A percentile compares a stretch with the other conserved stretches of the same genome.
Evolutionary conservation across 345 rosid species (phyloP).

Genomic region (Gossypium rotundifolium): DNA sequence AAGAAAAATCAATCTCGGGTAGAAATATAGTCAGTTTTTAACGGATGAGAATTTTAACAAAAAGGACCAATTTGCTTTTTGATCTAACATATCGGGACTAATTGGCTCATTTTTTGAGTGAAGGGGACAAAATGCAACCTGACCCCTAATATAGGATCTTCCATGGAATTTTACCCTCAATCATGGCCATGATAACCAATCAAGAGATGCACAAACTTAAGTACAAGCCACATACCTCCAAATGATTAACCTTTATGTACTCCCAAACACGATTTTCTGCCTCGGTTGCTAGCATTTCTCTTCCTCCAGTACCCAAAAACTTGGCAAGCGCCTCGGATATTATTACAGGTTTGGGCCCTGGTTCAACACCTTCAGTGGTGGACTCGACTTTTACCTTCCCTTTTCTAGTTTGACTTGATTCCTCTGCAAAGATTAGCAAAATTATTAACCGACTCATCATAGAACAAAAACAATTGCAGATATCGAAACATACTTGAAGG

Average conservation of each 20-base stretch:
- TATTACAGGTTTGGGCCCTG: conserved; percentile 34
- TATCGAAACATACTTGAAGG: conserved; percentile 55
- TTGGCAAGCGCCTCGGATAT: conserved; percentile 81
- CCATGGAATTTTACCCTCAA: no score
- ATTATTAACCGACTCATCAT: not conserved
- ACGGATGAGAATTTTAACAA: not conserved
- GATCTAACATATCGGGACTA: no score
- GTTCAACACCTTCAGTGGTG: conserved; percentile 38
- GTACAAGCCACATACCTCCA: conserved; percentile 51
- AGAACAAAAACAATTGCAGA: not conserved
- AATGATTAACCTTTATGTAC: conserved; percentile 51
- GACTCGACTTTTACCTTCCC: conserved; percentile 55
- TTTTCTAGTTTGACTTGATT: conserved; percentile 64
- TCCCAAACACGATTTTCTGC: conserved; percentile 68
- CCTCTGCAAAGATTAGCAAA: conserved; percentile 45
- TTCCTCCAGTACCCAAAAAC: conserved; percentile 63
- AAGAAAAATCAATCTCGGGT: conserved; percentile 4
- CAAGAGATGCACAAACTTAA: not conserved
- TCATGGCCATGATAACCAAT: no score
- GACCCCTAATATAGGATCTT: no score
- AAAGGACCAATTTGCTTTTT: not conserved
- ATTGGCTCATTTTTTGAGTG: no score
- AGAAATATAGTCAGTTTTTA: no score
- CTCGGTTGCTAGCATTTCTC: conserved; percentile 59
- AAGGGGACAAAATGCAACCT: no score